Base-by-base conservation (phyloP, 2,329 filamentous ascomycete species). In the Ophiocordyceps robertsii region DNA sequence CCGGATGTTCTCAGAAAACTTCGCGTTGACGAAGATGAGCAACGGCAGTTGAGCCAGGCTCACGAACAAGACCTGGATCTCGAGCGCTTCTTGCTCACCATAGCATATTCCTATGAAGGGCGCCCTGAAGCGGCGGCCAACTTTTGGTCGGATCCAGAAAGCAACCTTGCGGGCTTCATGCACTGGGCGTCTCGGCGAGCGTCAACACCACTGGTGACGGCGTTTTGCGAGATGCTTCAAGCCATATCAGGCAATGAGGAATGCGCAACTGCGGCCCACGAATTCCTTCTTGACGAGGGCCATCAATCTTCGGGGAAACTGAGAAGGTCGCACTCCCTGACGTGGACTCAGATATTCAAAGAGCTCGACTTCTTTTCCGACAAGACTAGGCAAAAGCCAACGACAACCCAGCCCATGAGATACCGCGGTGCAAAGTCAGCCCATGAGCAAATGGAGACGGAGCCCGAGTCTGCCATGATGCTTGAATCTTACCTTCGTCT, bases 111-210 rank as follows among this genome's bases (percentile, higher is more conserved):
- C 5, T 98, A 90, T 55, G 86, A 96, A 54, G 79, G 82, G 29
- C 82, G 88, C 31, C 77, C 84, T 14, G 86, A 95, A 41, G 83
- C 87, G 24, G 86, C 89, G 10, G 78, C 85, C 54, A 83, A 81
- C 38, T 96, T 96, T 52, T 98, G 92, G 92, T 75, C 76, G 29
- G 89, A 95, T 56, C 80, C 84, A 2, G 92, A 98, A 53, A 88
- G 88, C 56, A 95, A 95, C 51, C 68, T 98, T 29, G 85, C 89
- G 48, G 92, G 92, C 0, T 98, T 98, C 57, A 73, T 98, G 58
- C 85, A 94, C 49, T 98, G 92, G 92, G 85, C 89, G n/a, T 95
- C 92, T 4, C 82, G 87, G 51, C 75, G 92, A 53, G 88, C 94
- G 46, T 95, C 93, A 0, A 95, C 93, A 0, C 92, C 92, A n/a